Conservation (phyloP, 1,284 basidiomycete genomes). For the Schizophyllum amplum region DNA sequence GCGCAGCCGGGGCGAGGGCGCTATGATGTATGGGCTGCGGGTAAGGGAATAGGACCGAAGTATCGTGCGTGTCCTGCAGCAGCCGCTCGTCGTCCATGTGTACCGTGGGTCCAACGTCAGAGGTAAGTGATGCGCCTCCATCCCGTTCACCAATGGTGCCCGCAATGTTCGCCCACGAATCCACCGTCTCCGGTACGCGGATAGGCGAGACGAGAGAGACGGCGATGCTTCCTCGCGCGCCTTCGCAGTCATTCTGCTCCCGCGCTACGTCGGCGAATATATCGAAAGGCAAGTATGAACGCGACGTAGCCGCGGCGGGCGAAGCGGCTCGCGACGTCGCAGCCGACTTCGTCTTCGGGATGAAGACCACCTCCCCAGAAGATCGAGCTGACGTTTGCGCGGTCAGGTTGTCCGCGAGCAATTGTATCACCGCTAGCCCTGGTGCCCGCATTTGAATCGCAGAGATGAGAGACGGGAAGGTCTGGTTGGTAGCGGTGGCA, state of each 20-base stretch:
- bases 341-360: neutral
- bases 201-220: neutral
- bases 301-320: too few relatives aligned
- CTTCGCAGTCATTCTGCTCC: too few relatives aligned
- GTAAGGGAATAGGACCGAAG: neutral
- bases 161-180: neutral
- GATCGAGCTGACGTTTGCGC: too few relatives aligned
- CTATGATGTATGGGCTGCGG: neutral
- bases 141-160: neutral
- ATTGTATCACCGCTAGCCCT: neutral
- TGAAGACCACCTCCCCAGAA: neutral
- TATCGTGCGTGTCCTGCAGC: neutral
- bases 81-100: neutral
- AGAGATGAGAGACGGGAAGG: neutral
- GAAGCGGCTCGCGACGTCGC: too few relatives aligned
- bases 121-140: neutral
- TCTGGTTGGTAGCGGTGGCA: neutral
- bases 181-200: neutral
- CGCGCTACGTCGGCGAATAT: neutral
- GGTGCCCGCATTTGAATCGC: neutral
- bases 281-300: too few relatives aligned
- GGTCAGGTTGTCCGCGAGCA: neutral
- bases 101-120: too few relatives aligned
- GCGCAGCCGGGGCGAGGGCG: neutral
- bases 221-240: neutral